Percentiles rank a stretch among this genome's conserved stretches.
Evolutionary conservation across 768 basidiomycete species (phyloP).

Genomic region (Tephrocybe rancida): DNA sequence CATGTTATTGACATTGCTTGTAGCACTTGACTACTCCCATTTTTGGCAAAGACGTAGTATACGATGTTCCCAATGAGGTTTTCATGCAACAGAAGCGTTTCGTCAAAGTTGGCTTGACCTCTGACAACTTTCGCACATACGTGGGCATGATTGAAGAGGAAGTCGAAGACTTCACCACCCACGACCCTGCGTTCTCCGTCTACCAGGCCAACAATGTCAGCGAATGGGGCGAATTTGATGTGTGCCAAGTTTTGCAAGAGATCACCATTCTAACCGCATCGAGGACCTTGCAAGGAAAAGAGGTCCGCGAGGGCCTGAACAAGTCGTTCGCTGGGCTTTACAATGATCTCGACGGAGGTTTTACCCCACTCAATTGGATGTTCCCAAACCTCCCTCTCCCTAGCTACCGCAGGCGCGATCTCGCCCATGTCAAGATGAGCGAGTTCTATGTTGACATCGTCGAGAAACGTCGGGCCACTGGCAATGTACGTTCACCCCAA

Average conservation of each 20-base stretch:
- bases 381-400: conserved; percentile 92
- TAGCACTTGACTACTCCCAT: conserved; percentile 93
- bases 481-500: conserved; percentile 37
- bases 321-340: conserved; percentile 84
- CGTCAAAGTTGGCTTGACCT: conserved; percentile 93
- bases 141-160: conserved; percentile 79
- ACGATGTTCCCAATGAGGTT: conserved; percentile 93
- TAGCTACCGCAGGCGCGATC: conserved; percentile 87
- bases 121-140: conserved; percentile 88
- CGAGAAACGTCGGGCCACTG: conserved; percentile 61
- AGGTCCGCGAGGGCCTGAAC: conserved; percentile 80
- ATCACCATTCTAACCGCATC: conserved; percentile 96
- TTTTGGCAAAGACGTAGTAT: conserved; percentile 97
- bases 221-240: conserved; percentile 82
- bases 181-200: conserved; percentile 62
- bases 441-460: conserved; percentile 92
- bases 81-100: conserved; percentile 99
- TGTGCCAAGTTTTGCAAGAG: conserved; percentile 72
- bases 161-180: conserved; percentile 68
- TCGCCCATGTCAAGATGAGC: conserved; percentile 91
- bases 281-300: conserved; percentile 89
- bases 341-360: conserved; percentile 91
- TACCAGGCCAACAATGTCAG: conserved; percentile 69
- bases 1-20: conserved; percentile 5
- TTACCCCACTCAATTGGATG: conserved; percentile 94